A percentile compares a stretch with the other conserved stretches of the same genome.
These are phyloP conservation scores for Acer saccharum DNA, from an alignment of 345 rosid species.

Conservation along the genomic window DNA sequence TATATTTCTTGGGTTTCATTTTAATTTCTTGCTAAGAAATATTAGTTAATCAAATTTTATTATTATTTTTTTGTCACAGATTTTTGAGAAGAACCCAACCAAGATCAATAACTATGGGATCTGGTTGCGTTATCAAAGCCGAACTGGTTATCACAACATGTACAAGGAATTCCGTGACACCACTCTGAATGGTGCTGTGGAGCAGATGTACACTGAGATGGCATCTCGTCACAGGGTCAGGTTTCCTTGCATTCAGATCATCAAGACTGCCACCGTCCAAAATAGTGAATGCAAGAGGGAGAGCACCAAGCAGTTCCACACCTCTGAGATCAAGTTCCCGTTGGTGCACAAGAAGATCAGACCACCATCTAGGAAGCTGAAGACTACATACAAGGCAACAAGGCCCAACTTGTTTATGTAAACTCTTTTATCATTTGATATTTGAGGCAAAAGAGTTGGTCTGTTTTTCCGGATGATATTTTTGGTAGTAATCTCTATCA, in stretches of 20 bases:
- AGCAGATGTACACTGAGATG: conserved; percentile 46
- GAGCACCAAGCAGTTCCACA: conserved; percentile 45
- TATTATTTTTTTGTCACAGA: conserved; percentile 11
- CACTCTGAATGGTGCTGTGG: conserved; percentile 40
- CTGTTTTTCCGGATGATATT: conserved; percentile 16
- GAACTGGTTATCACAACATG: conserved; percentile 44
- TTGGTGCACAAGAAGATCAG: conserved; percentile 41
- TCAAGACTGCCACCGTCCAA: conserved; percentile 41
- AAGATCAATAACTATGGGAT: conserved; percentile 41
- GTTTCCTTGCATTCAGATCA: conserved; percentile 43
- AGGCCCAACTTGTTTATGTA: conserved; percentile 47
- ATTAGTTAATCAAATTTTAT: not conserved
- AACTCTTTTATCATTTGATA: conserved; percentile 11
- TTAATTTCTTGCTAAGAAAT: not conserved
- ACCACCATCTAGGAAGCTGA: conserved; percentile 39
- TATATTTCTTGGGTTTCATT: not conserved
- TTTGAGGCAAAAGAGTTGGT: not conserved
- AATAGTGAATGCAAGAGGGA: conserved; percentile 38
- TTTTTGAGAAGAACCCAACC: conserved; percentile 42
- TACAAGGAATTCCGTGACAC: conserved; percentile 43
- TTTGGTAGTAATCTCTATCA: conserved; percentile 22
- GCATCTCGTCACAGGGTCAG: conserved; percentile 44
- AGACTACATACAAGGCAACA: conserved; percentile 41
- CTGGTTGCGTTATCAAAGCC: conserved; percentile 42
- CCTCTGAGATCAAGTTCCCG: conserved; percentile 42